A percentile compares a stretch with the other conserved stretches of the same genome.
Evolutionary conservation across 2,329 filamentous ascomycete genomes (phyloP).

Genomic region (Harringtonia aguacate): DNA sequence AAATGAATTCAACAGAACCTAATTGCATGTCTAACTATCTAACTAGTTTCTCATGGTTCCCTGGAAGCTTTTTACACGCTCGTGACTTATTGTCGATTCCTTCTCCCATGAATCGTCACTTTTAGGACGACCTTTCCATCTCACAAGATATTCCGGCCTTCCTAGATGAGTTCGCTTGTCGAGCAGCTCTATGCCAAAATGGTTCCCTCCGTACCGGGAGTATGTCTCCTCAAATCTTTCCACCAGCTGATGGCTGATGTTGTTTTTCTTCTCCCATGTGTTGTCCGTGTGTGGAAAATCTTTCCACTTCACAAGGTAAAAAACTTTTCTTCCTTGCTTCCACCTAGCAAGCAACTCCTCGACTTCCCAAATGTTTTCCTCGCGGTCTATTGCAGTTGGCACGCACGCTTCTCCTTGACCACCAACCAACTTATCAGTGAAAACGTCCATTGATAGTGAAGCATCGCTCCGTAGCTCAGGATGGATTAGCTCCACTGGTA

Average conservation of each 20-base stretch:
- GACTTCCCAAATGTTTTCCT: constrained; percentile 10
- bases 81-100: neutral
- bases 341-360: constrained; percentile 14
- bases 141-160: neutral
- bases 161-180: neutral
- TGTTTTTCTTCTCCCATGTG: constrained; percentile 8
- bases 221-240: neutral
- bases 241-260: neutral
- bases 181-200: neutral
- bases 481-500: no score
- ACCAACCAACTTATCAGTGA: neutral
- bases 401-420: neutral
- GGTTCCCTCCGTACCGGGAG: neutral
- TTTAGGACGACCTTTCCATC: neutral
- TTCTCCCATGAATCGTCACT: neutral
- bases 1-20: no score
- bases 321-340: constrained; percentile 11
- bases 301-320: constrained; percentile 14
- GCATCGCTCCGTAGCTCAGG: no score
- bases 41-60: neutral
- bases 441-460: neutral
- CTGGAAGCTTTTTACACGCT: neutral
- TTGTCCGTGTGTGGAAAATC: constrained; percentile 12
- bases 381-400: constrained; percentile 2
- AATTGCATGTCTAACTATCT: neutral